Base-by-base conservation (phyloP, 1,139 yeast species). In the Yamadazyma oceani region DNA sequence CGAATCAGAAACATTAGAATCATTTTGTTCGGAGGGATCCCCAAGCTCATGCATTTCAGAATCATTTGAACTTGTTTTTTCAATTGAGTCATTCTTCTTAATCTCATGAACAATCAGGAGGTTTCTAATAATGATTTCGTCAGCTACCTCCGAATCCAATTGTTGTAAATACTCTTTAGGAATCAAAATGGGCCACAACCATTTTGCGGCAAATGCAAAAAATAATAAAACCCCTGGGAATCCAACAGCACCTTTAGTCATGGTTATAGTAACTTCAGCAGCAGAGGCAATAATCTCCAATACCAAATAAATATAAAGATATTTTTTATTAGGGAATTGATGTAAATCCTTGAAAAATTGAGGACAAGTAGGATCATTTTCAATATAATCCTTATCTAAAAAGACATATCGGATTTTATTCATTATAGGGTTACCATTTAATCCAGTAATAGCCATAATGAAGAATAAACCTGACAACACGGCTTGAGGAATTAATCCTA, bases 401-500 rank as follows among this genome's bases (percentile, higher is more conserved):
- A 80, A 73, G 0, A 89, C 49, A 58, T 75, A 87, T 29, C 85
- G 55, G 3, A 90, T 64, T 43, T 85, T 73, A 39, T 75, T 69
- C 4, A 85, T 70, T 5, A 90, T 78, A 3, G 72, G 80, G 51
- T 85, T 87, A 5, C 73, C 78, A 44, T 83, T 72, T 11, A 92
- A 60, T 0, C 96, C 96, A 1, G 84, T 77, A 1, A 88, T 69
- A 0, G 96, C 97, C 97, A 92, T 90, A 46, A 87, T 80, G 73
- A 90, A 88, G 57, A 92, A 92, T 32, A 92, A 68, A 0, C 97
- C 98, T 0, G 97, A 86, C 17, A 92, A 66, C 0, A 89, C 95
- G 3, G 95, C 95, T 55, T 92, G 97, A 0, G 98, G 98, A n/a
- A 92, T 84, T 22, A 82, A 65, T 0, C 92, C 90, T 13, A 92